phyloP scores from a whole-genome alignment of 495 filamentous ascomycete genomes.

The Aspergillus haitiensis region DNA sequence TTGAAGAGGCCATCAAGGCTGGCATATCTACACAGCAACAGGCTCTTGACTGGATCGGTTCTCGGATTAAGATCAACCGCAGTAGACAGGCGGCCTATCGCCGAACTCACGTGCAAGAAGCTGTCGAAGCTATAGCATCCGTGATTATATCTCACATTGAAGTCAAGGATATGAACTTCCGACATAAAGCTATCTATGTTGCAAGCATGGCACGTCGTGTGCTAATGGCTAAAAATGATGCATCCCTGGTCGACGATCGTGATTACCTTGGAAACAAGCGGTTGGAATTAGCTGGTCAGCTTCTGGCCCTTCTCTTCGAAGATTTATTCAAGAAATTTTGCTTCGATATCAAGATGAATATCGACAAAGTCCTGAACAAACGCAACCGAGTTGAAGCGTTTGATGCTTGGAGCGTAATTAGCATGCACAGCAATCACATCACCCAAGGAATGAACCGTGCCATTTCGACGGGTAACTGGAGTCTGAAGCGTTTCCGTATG shows the following conservation, averaged over 20 bases:
- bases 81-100: constrained; percentile 56
- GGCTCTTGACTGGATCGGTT: constrained; percentile 86
- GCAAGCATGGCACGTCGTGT: constrained; percentile 95
- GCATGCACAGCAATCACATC: constrained; percentile 75
- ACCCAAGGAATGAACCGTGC: constrained; percentile 89
- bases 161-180: constrained; percentile 85
- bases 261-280: constrained; percentile 99
- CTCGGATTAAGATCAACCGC: constrained; percentile 78
- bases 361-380: constrained; percentile 92
- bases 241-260: constrained; percentile 85
- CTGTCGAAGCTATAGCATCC: constrained; percentile 84
- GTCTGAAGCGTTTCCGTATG: constrained; percentile 95
- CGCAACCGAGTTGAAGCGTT: constrained; percentile 81
- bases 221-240: constrained; percentile 87
- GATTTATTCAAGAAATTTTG: constrained; percentile 96
- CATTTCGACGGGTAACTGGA: constrained; percentile 97
- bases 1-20: constrained; percentile 81
- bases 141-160: constrained; percentile 91
- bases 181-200: constrained; percentile 92
- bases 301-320: constrained; percentile 93
- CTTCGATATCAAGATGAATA: constrained; percentile 78
- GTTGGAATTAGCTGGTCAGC: constrained; percentile 88
- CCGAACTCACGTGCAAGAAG: constrained; percentile 80
- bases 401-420: constrained; percentile 76
- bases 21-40: constrained; percentile 89